Evolutionary conservation across 1,139 yeast species (phyloP), one percentile per base, ranked within the genome.

Genomic region (Blastobotrys ciferrii): DNA sequence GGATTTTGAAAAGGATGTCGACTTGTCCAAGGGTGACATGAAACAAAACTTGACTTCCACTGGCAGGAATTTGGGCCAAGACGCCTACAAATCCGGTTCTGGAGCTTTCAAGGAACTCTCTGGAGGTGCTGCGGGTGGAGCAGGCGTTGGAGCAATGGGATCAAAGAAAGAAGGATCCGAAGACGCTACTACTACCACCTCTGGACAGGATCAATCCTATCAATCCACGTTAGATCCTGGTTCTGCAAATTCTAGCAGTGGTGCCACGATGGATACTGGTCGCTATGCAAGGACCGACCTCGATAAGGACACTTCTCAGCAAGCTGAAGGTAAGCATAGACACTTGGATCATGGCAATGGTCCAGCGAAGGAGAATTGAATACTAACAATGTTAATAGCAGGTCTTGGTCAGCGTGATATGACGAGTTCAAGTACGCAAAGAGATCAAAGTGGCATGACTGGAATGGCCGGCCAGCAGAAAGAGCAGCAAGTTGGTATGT

Each of bases 61-160:
- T 14, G 38, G 38, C 7, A 33, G 15, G 20, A 33, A 33, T 12
- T 33, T 33, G 38, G 41, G 41, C 5, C 31, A 37, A n/a, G 41
- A 25, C n/a, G 31, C 41, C 17, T 37, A 19, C 31, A 37, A 37
- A 14, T 20, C 41, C 13, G 41, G 41, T 37, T 37, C 41, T 14
- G 14, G 17, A 5, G 41, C 31, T 4, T 25, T 12, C 41, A 37
- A 37, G 31, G 31, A n/a, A 4, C 14, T 11, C 19, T 17, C 41
- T 19, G 41, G 30, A 4, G 28, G 31, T 7, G n/a, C 31, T 9
- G 20, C 17, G 4, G 31, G 15, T 37, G 30, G 17, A 5, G 38
- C 38, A 13, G 38, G 38, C 38, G 20, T 17, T 33, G 38, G 38
- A 7, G 38, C 20, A n/a, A 13, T 13, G 12, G 13, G 17, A n/a